phyloP scores from a whole-genome alignment of 2,329 filamentous ascomycete genomes.

The Penicillium brevicompactum region DNA sequence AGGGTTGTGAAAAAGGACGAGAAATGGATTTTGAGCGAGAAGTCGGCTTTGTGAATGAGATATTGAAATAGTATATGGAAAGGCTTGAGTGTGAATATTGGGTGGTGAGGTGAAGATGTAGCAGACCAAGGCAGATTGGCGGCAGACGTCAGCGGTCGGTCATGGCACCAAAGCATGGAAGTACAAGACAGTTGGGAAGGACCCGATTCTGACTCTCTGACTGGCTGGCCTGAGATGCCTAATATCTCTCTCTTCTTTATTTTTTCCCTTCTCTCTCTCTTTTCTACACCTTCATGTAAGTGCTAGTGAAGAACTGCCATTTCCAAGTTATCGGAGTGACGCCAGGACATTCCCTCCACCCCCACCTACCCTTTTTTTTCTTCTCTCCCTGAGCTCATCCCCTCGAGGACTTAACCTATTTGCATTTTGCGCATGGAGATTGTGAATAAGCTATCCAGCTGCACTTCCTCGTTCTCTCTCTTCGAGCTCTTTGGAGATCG shows the following conservation, averaged over 20 bases:
- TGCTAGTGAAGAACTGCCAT: conserved; percentile 25
- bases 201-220: background rate
- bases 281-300: conserved; percentile 15
- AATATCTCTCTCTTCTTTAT: background rate
- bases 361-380: conserved; percentile 2
- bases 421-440: conserved; percentile 2
- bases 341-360: background rate
- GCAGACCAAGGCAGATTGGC: background rate
- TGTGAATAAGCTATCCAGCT: background rate
- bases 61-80: conserved; percentile 5
- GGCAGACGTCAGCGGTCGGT: conserved; percentile 19
- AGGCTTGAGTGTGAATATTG: background rate
- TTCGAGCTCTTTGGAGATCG: background rate
- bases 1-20: conserved; percentile 52
- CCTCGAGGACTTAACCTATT: background rate
- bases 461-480: background rate
- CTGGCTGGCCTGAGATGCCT: conserved; percentile 4
- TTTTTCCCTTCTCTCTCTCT: background rate
- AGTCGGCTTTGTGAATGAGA: conserved; percentile 31
- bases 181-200: too few species aligned
- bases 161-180: conserved; percentile 1
- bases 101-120: background rate
- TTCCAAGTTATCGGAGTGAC: conserved; percentile 15
- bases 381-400: background rate
- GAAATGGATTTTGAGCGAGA: conserved; percentile 34